Percentiles rank a stretch among this genome's conserved stretches.
phyloP scores from a whole-genome alignment of 805 yeast species.

The Brettanomyces custersianus region DNA sequence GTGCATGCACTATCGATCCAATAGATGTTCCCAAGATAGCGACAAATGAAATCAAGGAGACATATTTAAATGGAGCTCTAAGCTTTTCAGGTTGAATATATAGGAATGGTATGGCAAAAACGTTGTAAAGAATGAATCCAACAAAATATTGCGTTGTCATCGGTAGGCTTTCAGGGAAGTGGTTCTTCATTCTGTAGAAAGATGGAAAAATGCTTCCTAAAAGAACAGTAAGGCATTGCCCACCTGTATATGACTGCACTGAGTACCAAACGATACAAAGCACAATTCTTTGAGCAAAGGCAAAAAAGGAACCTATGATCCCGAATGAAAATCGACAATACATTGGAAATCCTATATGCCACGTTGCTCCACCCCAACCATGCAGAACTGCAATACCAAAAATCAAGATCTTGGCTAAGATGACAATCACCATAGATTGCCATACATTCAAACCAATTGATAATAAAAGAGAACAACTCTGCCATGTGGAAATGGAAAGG shows the following conservation, averaged over 20 bases:
- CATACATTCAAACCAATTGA: slow-evolving; percentile 22
- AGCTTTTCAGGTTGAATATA: slow-evolving; percentile 32
- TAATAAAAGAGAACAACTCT: slow-evolving; percentile 35
- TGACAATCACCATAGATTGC: slow-evolving; percentile 22
- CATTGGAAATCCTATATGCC: slow-evolving; percentile 40
- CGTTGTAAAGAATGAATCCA: slow-evolving; percentile 35
- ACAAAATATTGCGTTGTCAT: slow-evolving; percentile 34
- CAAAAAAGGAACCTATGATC: slow-evolving; percentile 32
- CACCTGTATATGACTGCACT: slow-evolving; percentile 38
- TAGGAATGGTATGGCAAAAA: slow-evolving; percentile 32
- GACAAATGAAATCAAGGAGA: slow-evolving; percentile 11
- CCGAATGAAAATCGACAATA: slow-evolving; percentile 36
- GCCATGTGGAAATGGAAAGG: slow-evolving; percentile 20
- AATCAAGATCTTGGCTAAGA: slow-evolving; percentile 35
- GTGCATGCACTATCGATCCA: slow-evolving; percentile 4
- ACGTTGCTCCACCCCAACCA: slow-evolving; percentile 37
- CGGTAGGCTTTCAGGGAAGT: slow-evolving; percentile 28
- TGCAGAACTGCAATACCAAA: slow-evolving; percentile 33
- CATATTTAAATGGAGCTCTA: slow-evolving; percentile 6
- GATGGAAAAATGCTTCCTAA: slow-evolving; percentile 29
- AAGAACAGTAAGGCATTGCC: slow-evolving; percentile 30
- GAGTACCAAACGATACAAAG: slow-evolving; percentile 39
- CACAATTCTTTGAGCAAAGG: slow-evolving; percentile 32
- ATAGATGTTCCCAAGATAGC: slow-evolving; percentile 3
- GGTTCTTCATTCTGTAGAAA: slow-evolving; percentile 30